phyloP scores from a whole-genome alignment of 805 yeast species.

The Candida sakaeoensis region DNA sequence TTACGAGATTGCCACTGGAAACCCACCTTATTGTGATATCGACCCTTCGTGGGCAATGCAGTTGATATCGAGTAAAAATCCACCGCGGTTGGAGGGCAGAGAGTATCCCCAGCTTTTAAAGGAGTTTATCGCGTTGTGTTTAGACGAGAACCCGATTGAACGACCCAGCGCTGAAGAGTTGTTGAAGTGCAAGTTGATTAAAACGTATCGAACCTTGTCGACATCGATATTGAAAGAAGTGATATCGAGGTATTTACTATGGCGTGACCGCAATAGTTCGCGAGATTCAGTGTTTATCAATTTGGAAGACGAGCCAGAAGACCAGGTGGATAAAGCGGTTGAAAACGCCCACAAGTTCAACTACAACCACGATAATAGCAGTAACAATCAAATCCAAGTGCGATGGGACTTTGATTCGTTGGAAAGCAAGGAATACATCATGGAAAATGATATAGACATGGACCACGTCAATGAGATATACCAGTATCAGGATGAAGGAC shows the following conservation, averaged over 20 bases:
- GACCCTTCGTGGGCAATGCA: conserved; percentile 96
- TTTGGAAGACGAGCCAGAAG: conserved; percentile 21
- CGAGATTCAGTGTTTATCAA: conserved; percentile 45
- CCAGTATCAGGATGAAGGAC: conserved; percentile 13
- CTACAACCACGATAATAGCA: conserved; percentile 8
- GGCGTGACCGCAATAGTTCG: conserved; percentile 62
- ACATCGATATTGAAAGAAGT: conserved; percentile 67
- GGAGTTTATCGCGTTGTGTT: conserved; percentile 85
- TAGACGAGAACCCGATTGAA: conserved; percentile 90
- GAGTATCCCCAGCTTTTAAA: conserved; percentile 72
- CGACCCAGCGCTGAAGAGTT: conserved; percentile 86
- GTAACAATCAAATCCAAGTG: conserved; percentile 36
- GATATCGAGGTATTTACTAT: conserved; percentile 64
- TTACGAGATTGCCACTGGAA: conserved; percentile 93
- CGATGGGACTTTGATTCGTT: conserved; percentile 91
- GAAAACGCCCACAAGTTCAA: conserved; percentile 1
- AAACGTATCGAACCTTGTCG: conserved; percentile 55
- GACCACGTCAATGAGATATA: conserved; percentile 25
- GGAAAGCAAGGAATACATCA: conserved; percentile 66
- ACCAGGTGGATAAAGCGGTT: conserved; percentile 11
- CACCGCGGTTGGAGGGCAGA: conserved; percentile 91
- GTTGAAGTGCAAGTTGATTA: conserved; percentile 68
- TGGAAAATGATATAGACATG: conserved; percentile 61
- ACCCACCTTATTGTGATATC: conserved; percentile 94
- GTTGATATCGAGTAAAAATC: conserved; percentile 85